Conservation (phyloP, 1,284 basidiomycete species). For the Cystobasidium sp. region DNA sequence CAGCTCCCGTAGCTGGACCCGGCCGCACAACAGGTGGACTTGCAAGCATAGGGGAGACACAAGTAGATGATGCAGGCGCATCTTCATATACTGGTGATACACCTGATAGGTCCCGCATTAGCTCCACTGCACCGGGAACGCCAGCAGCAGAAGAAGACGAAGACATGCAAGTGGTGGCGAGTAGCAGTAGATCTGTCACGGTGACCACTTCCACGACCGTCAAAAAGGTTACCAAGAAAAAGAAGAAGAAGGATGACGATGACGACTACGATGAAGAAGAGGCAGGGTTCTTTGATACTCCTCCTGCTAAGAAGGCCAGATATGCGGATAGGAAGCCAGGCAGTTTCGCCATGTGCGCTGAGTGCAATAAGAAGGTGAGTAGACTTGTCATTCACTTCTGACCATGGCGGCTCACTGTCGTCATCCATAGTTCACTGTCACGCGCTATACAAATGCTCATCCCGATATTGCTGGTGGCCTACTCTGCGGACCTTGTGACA, state of each 20-base stretch:
- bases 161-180: conserved; percentile 19
- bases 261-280: conserved; percentile 61
- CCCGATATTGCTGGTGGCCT: conserved; percentile 47
- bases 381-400: too few species aligned
- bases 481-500: conserved; percentile 50
- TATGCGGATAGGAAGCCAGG: conserved; percentile 68
- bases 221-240: conserved; percentile 53
- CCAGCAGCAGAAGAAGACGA: conserved; percentile 37
- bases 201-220: conserved; percentile 56
- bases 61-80: conserved; percentile 21
- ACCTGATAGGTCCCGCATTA: conserved; percentile 23
- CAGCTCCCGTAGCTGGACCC: conserved; percentile 38
- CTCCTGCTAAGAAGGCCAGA: conserved; percentile 47
- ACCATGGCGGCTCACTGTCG: too few species aligned
- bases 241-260: conserved; percentile 63
- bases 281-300: conserved; percentile 61
- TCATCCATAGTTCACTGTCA: conserved; percentile 36
- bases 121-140: conserved; percentile 32
- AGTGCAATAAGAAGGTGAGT: conserved; percentile 68
- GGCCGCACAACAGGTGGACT: conserved; percentile 15
- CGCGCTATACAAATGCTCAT: conserved; percentile 49
- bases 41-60: conserved; percentile 9
- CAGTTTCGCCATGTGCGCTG: conserved; percentile 77
- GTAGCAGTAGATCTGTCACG: conserved; percentile 35
- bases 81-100: conserved; percentile 18